Base-by-base conservation (phyloP, 305 asterid species). In the Withania somnifera region DNA sequence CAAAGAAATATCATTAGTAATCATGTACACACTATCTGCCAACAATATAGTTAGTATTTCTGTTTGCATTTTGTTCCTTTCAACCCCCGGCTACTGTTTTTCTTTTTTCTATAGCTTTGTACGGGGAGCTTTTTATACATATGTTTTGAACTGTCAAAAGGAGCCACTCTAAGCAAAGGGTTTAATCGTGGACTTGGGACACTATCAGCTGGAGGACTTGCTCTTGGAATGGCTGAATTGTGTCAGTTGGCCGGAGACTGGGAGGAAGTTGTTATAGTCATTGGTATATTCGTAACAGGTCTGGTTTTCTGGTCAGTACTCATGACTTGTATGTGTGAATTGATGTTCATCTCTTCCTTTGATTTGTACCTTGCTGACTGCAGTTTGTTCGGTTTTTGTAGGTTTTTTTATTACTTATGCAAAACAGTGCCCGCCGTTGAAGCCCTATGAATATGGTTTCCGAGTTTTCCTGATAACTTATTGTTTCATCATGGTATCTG, bases 131-230 rank as follows among this genome's bases (percentile, higher is more conserved):
- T 14, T 60, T 40, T 47, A 24, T 38, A 71, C 78, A 81, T 67
- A 14, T 7, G 51, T 13, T 30, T 42, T 66, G 10, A 20, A 32
- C 28, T 28, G 80, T 71, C 80, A 34, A 69, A 54, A 95, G 99
- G 99, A 78, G 99, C 97, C 53, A 94, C 99, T 66, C 87, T 95
- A 47, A 95, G 87, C 85, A 95, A 92, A 85, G 99, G 99, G 52
- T 92, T 95, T 78, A 95, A 94, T 86, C 99, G 99, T 7, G 99
- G 93, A 11, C 71, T 95, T 50, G 99, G 99, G 81, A 94, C 99
- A n/a, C 58, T 95, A 22, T 94, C 95, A 30, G 99, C 99, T 42
- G 98, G 99, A 84, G 90, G 92, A 56, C 90, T 95, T 58, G 93
- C 98, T 82, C 86, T 95, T 53, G 97, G 89, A 64, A 91, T 94